Base-by-base conservation (phyloP, 2,329 filamentous ascomycete species). In the Exophiala bonariae region DNA sequence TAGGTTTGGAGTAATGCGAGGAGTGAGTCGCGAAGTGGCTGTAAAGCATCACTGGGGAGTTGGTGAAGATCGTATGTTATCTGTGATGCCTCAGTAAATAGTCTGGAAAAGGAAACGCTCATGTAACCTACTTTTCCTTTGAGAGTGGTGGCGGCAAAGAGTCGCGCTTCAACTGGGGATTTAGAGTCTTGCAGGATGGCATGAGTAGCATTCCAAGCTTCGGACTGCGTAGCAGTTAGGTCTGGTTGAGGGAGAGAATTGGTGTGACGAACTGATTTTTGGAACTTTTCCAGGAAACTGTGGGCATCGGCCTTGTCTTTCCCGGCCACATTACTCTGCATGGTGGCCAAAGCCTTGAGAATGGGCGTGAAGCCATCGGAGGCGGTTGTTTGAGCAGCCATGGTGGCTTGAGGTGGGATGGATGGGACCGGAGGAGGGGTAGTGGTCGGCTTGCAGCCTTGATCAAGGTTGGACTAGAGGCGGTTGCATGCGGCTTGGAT, bases 51-150 rank as follows among this genome's bases (percentile, higher is more conserved):
- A 52, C 83, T 75, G 10, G 90, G 85, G 41, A 99, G 81, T 74
- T 97, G 92, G 55, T 92, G 80, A 44, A 97, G 81, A 72, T 99
- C 93, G 69, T 96, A 99, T 58, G 91, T 91, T 60, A 99, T 96
- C 93, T 99, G 65, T 37, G 42, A 28, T 28, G 9, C 23, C 23
- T 40, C 39, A 58, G 48, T 36, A 17, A 28, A 41, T n/a, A 19
- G 51, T 33, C 40, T 19, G 28, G 39, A 54, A 23, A 38, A 17
- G 30, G 54, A 44, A 54, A 4, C 26, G 36, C 19, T 39, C 40
- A 26, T 49, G 33, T 50, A 58, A 76, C 23, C 23, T 26, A 97
- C 93, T 85, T 99, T 99, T 77, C 93, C 93, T 75, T 95, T 96
- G 63, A 99, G 76, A 42, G 93, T 99, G 37, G 92, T 97, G 49